These are phyloP conservation scores for Volvariella volvacea DNA, from an alignment of 1,284 basidiomycete genomes.

Conservation along the genomic window DNA sequence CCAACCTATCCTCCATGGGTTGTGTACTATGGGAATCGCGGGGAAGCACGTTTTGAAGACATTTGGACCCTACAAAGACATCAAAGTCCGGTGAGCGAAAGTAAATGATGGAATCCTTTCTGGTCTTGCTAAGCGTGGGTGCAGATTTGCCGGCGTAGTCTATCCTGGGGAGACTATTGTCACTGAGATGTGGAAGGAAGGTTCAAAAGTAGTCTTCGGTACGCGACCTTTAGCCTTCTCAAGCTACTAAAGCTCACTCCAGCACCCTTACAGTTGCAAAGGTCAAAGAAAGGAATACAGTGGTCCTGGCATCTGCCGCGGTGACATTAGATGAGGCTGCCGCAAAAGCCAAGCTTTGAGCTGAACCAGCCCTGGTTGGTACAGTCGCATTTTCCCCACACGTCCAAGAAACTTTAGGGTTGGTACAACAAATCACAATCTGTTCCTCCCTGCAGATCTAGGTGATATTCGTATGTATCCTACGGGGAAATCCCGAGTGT, in stretches of 20 bases:
- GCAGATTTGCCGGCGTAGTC: constrained; percentile 82
- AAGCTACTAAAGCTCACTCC: background rate
- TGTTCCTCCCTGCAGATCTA: no score
- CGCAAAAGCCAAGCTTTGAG: constrained; percentile 58
- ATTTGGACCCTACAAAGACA: constrained; percentile 85
- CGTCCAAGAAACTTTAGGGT: no score
- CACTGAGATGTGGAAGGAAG: constrained; percentile 98
- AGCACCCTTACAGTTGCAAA: constrained; percentile 50
- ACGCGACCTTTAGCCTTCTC: constrained; percentile 23
- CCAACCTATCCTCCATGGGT: constrained; percentile 78
- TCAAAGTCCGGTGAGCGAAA: constrained; percentile 82
- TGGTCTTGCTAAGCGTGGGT: constrained; percentile 1
- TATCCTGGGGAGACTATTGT: constrained; percentile 94
- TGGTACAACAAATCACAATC: no score
- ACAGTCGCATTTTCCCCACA: no score
- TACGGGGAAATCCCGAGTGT: no score
- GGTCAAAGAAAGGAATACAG: constrained; percentile 70
- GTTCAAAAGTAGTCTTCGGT: constrained; percentile 89
- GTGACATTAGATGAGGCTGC: constrained; percentile 52
- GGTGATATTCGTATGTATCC: no score
- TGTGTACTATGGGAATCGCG: constrained; percentile 92
- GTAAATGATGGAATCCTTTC: background rate
- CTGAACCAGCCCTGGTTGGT: no score
- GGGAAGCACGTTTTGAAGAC: constrained; percentile 91
- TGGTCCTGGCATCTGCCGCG: constrained; percentile 69